Evolutionary conservation across 2,329 filamentous ascomycete genomes (phyloP).

Genomic region (Lecanoromycetidae sp.): DNA sequence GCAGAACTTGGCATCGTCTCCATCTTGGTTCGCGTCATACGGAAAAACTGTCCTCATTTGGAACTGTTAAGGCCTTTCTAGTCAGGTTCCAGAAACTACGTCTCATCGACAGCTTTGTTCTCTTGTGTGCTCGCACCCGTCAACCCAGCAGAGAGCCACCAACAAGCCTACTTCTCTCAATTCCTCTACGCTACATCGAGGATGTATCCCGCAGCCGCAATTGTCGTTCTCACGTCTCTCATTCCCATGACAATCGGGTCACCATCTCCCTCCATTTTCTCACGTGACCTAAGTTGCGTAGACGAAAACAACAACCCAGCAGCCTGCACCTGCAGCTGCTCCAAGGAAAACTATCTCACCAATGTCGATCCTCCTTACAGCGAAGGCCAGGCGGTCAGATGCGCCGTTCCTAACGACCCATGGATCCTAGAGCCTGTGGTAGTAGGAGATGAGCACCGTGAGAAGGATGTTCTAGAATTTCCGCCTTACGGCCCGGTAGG

Average conservation of each 20-base stretch:
- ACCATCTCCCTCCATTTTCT: not conserved
- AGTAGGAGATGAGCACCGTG: too few species aligned
- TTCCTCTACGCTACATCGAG: not conserved
- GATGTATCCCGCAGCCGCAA: not conserved
- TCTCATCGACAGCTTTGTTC: not conserved
- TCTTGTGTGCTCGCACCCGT: not conserved
- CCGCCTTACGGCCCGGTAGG: not conserved
- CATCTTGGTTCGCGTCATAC: too few species aligned
- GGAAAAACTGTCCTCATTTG: too few species aligned
- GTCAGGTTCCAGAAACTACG: too few species aligned
- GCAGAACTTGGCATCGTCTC: not conserved
- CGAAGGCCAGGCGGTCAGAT: not conserved
- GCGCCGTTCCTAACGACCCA: not conserved
- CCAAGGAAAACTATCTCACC: not conserved
- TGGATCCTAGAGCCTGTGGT: too few species aligned
- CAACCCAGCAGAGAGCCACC: not conserved
- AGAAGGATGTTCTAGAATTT: not conserved
- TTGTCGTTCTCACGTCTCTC: not conserved
- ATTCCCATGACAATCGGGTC: not conserved
- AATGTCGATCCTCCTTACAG: not conserved
- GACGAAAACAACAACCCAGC: not conserved
- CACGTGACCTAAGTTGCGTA: not conserved
- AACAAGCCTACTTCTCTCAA: not conserved
- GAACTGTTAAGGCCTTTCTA: too few species aligned
- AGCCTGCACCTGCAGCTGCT: not conserved